A percentile compares a stretch with the other conserved stretches of the same genome.
Conservation (phyloP, 371 early-diverging fungal genomes). For the Mortierella polycephala region DNA sequence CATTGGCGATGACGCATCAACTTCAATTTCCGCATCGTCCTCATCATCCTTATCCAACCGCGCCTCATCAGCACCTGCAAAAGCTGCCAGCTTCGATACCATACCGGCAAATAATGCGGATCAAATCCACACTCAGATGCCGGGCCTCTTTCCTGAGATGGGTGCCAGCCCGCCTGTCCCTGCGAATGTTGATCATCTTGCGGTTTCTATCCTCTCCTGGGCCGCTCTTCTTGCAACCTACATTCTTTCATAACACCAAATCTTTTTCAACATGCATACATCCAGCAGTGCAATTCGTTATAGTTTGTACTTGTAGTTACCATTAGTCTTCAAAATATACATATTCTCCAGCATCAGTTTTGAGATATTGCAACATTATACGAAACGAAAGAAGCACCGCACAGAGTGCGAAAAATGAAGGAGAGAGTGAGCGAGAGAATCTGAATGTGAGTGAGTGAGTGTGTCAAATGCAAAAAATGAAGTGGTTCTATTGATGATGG, state of each 20-base stretch:
- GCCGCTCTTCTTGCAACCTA: slow-evolving; percentile 30
- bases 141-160: slow-evolving; percentile 18
- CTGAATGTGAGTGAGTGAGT: neutral
- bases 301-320: no score
- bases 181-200: slow-evolving; percentile 17
- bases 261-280: no score
- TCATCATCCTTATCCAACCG: neutral
- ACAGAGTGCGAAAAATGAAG: no score
- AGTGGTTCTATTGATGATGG: slow-evolving; percentile 36
- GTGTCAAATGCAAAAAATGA: slow-evolving; percentile 28
- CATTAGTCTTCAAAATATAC: no score
- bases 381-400: no score
- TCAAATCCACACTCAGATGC: slow-evolving; percentile 9
- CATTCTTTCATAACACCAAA: slow-evolving; percentile 19
- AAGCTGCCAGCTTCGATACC: no score
- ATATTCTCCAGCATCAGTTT: neutral
- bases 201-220: slow-evolving; percentile 41
- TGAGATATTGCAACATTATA: neutral
- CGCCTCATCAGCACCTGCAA: no score
- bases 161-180: neutral
- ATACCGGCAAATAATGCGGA: neutral
- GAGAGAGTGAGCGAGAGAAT: no score
- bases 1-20: neutral
- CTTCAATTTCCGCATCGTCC: neutral
- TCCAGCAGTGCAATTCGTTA: no score